phyloP scores from a whole-genome alignment of 2,329 filamentous ascomycete species.

The Ophiostoma ips region DNA sequence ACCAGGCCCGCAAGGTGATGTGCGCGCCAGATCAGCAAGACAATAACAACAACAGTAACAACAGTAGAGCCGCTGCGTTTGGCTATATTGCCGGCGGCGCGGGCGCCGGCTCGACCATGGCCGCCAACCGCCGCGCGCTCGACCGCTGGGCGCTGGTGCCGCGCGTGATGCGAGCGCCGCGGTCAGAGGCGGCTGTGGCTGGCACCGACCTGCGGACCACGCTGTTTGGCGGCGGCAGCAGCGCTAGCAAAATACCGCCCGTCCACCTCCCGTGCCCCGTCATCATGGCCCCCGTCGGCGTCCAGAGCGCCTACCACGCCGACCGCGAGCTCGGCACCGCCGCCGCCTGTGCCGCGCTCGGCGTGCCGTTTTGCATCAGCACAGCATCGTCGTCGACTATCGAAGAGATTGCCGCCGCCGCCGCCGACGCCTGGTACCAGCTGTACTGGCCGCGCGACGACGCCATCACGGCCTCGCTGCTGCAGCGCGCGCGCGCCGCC shows the following conservation, averaged over 20 bases:
- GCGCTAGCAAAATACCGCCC: neutral
- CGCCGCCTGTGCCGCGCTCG: constrained; percentile 42
- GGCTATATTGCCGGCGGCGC: constrained; percentile 51
- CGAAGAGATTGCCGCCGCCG: constrained; percentile 38
- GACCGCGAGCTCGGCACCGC: constrained; percentile 53
- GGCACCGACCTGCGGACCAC: neutral
- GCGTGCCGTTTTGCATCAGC: constrained; percentile 52
- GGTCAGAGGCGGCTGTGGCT: neutral
- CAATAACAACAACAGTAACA: constrained; percentile 22
- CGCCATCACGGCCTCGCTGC: constrained; percentile 50
- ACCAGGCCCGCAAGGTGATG: constrained; percentile 37
- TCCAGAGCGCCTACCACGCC: constrained; percentile 52
- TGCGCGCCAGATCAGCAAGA: no score
- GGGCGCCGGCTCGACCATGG: constrained; percentile 46
- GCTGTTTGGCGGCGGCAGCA: neutral
- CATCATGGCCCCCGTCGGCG: constrained; percentile 54
- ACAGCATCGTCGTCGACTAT: constrained; percentile 51
- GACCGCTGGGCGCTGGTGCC: constrained; percentile 38
- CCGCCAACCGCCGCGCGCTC: constrained; percentile 45
- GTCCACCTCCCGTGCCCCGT: constrained; percentile 31
- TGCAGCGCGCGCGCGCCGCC: constrained; percentile 42
- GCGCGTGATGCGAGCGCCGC: constrained; percentile 30
- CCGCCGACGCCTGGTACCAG: constrained; percentile 44
- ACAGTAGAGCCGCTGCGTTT: constrained; percentile 23
- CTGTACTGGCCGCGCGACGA: constrained; percentile 58